Conservation (phyloP, 139 green algal genomes). For the Chlorella vulgaris region DNA sequence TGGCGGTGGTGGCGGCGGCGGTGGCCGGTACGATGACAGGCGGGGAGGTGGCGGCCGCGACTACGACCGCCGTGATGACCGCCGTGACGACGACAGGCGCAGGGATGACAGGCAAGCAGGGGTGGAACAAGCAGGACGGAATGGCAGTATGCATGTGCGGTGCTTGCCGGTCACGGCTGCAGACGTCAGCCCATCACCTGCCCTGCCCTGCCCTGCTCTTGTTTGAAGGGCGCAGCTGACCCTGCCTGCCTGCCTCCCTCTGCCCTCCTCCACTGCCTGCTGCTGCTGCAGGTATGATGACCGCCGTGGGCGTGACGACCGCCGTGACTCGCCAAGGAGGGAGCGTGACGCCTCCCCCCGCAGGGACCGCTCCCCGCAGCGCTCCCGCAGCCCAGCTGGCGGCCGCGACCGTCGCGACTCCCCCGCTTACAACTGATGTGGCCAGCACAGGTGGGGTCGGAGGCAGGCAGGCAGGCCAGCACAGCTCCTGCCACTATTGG, state of each 20-base stretch:
- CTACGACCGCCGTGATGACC: background rate
- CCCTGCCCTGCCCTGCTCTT: no score
- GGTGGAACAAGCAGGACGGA: no score
- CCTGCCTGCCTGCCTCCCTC: background rate
- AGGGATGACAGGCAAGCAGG: background rate
- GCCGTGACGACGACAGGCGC: slow-evolving; percentile 5
- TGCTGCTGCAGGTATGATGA: background rate
- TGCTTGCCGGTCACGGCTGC: no score
- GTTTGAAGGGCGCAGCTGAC: no score
- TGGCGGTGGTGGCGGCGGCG: slow-evolving; percentile 11
- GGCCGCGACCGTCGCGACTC: slow-evolving; percentile 7
- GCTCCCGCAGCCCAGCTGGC: slow-evolving; percentile 24
- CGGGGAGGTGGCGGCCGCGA: background rate
- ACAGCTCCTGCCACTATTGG: no score
- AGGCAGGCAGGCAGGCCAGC: no score
- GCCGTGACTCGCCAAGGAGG: background rate
- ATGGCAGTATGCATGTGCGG: no score
- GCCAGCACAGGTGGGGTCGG: background rate
- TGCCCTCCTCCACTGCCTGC: background rate
- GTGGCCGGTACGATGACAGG: no score
- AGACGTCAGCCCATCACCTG: no score
- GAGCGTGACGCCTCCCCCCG: background rate
- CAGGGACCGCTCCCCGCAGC: background rate
- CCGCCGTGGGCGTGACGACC: background rate
- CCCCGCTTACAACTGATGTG: slow-evolving; percentile 28